Evolutionary conservation across 2,329 filamentous ascomycete genomes (phyloP), one percentile per base, ranked within the genome.

Genomic region (Aspergillus hortae): DNA sequence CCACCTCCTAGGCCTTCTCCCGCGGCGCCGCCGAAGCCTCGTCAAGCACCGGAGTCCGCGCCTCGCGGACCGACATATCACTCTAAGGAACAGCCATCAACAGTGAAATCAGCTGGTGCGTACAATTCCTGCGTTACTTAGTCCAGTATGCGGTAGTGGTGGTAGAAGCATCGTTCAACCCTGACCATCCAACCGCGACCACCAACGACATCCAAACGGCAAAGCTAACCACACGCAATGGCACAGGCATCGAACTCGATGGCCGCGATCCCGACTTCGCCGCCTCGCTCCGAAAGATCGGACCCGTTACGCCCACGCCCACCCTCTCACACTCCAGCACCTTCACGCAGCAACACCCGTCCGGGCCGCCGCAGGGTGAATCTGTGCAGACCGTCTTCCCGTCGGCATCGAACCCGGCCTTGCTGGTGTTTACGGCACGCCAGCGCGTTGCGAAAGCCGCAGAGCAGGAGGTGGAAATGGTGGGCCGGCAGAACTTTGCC

Each of bases 261-360:
- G 82, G 76, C 51, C 78, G 77, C 53, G 83, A 86, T 63, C 82
- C 82, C 1, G 75, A 80, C 63, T 92, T 79, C 82, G 88, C 92
- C 78, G 86, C 84, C 66, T 95, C 91, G 58, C 89, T 97, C 56
- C 88, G 85, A 61, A 74, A 71, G 43, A 73, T 86, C 52, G 83
- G 82, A 51, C 77, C 81, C 49, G 82, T 85, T 6, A 78, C 77
- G 49, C 80, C 81, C 27, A 79, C 78, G 53, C 80, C 80, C 2
- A 82, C 81, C 23, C 73, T 78, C 56, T 84, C 81, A 10, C 72
- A 76, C 32, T 77, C 78, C 38, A 84, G 81, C 42, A 76, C 76
- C 21, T 81, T 80, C 59, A 60, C 63, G 25, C 15, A 48, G 17
- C 44, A 43, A 14, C 35, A 42, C 6, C 19, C 40, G 52, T 32